Percentiles rank a stretch among this genome's conserved stretches.
Evolutionary conservation across 148 eudicot species (phyloP).

Genomic region (Bassia scoparia): DNA sequence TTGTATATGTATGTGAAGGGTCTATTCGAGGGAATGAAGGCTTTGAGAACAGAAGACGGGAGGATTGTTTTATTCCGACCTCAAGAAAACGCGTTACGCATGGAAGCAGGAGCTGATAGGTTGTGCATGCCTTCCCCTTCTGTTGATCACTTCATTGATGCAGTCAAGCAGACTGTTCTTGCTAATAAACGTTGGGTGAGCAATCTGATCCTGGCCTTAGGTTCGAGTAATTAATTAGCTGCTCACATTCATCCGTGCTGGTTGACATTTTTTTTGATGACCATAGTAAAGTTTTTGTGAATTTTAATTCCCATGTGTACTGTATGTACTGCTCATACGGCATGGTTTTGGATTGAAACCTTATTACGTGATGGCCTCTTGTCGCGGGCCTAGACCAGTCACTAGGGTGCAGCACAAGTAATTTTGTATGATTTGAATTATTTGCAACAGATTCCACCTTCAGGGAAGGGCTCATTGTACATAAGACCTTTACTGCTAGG

Average conservation of each 20-base stretch:
- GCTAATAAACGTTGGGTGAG: slow-evolving; percentile 48
- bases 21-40: slow-evolving; percentile 44
- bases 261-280: too few species aligned
- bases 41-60: slow-evolving; percentile 32
- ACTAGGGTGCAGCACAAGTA: too few species aligned
- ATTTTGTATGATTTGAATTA: background rate
- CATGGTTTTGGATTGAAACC: too few species aligned
- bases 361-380: too few species aligned
- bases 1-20: slow-evolving; percentile 34
- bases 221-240: background rate
- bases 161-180: slow-evolving; percentile 39
- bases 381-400: too few species aligned
- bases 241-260: too few species aligned
- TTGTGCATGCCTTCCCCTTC: slow-evolving; percentile 52
- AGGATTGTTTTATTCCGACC: slow-evolving; percentile 34
- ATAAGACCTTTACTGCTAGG: slow-evolving; percentile 81
- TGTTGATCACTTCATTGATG: slow-evolving; percentile 40
- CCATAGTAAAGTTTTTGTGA: too few species aligned
- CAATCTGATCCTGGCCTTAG: background rate
- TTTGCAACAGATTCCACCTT: slow-evolving; percentile 67
- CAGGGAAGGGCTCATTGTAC: slow-evolving; percentile 77
- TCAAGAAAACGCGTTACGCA: slow-evolving; percentile 38
- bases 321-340: too few species aligned
- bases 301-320: too few species aligned
- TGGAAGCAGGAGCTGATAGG: slow-evolving; percentile 41